Conservation (phyloP, 2,329 filamentous ascomycete species). For the Talaromyces sp. region DNA sequence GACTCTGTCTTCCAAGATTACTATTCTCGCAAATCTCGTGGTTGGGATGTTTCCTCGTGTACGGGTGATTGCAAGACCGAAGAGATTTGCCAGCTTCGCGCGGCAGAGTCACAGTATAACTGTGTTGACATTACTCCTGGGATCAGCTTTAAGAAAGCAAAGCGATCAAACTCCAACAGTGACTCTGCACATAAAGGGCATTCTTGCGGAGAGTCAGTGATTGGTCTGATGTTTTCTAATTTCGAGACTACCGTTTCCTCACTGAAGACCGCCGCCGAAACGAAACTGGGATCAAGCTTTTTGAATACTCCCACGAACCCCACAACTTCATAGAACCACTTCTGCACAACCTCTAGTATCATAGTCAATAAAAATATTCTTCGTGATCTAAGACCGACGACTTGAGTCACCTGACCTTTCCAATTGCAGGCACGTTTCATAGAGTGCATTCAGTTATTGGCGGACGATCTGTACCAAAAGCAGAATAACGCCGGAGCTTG, state of each 20-base stretch:
- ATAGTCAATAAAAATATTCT: neutral
- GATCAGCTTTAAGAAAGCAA: conserved; percentile 35
- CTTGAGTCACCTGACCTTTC: neutral
- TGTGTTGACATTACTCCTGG: conserved; percentile 48
- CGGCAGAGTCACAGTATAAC: conserved; percentile 56
- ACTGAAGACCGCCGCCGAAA: conserved; percentile 12
- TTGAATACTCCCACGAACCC: conserved; percentile 14
- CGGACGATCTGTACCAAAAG: neutral
- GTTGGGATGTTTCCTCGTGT: conserved; percentile 48
- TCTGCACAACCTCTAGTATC: neutral
- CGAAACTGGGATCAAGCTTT: conserved; percentile 17
- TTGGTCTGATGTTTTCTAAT: conserved; percentile 20
- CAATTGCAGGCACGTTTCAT: conserved; percentile 5
- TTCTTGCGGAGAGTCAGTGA: conserved; percentile 18
- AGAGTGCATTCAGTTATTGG: conserved; percentile 7
- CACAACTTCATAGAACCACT: conserved; percentile 2
- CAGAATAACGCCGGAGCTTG: neutral
- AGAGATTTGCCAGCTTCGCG: conserved; percentile 57
- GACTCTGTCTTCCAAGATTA: conserved; percentile 51
- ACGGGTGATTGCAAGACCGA: conserved; percentile 45
- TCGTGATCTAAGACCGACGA: neutral
- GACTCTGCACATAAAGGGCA: conserved; percentile 2
- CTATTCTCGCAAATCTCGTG: conserved; percentile 53
- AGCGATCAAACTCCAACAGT: conserved; percentile 8
- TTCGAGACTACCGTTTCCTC: conserved; percentile 14